Conservation (phyloP, 306 rosid species). For the Gillenia trifoliata region DNA sequence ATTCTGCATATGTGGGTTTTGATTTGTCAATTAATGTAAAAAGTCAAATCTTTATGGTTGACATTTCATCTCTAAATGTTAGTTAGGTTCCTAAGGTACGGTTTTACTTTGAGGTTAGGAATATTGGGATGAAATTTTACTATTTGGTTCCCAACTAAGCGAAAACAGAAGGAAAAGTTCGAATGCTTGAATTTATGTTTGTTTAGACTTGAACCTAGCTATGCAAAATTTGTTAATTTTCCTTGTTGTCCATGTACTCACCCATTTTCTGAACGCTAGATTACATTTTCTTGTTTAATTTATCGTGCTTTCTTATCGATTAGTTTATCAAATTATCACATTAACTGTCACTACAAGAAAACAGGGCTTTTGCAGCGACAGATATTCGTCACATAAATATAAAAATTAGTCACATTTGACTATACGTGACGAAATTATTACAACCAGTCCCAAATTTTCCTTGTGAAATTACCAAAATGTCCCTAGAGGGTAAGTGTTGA, state of each 20-base stretch:
- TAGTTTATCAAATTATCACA: constrained; percentile 10
- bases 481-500: no score
- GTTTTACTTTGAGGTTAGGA: background rate
- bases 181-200: background rate
- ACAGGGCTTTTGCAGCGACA: no score
- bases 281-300: background rate
- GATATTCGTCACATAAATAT: no score
- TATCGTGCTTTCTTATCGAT: background rate
- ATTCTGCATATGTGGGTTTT: background rate
- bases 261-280: background rate
- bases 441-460: no score
- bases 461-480: no score
- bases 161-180: background rate
- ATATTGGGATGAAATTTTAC: background rate
- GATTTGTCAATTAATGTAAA: constrained; percentile 11
- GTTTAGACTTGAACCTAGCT: background rate
- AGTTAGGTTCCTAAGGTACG: background rate
- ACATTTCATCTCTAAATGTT: background rate
- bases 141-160: background rate
- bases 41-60: background rate
- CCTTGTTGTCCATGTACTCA: background rate
- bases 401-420: no score
- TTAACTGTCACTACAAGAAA: no score
- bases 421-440: no score
- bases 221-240: background rate